These are phyloP conservation scores for Aotearoamyces nothofagi DNA, from an alignment of 2,329 filamentous ascomycete genomes.

Conservation along the genomic window DNA sequence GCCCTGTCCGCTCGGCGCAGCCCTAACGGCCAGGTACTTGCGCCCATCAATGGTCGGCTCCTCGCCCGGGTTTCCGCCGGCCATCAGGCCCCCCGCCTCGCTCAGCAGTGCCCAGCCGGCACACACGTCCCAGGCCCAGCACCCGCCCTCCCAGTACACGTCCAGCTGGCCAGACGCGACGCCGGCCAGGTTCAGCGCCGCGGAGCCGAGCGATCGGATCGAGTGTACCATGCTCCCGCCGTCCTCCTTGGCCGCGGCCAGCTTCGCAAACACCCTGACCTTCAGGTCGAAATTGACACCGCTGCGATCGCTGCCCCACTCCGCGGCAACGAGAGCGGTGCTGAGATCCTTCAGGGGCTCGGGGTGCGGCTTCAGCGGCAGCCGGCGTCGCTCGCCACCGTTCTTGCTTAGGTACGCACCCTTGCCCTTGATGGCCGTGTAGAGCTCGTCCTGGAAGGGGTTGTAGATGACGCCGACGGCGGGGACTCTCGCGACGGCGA, in stretches of 20 bases:
- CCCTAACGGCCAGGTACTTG: conserved; percentile 47
- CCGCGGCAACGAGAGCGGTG: conserved; percentile 49
- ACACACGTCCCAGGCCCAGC: conserved; percentile 77
- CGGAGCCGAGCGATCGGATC: conserved; percentile 54
- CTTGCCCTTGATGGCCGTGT: conserved; percentile 50
- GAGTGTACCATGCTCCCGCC: conserved; percentile 67
- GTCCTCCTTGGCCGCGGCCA: conserved; percentile 39
- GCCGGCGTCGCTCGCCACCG: conserved; percentile 21
- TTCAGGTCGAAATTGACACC: conserved; percentile 61
- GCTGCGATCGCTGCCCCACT: conserved; percentile 57
- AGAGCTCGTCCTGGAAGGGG: conserved; percentile 56
- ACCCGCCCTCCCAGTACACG: conserved; percentile 70
- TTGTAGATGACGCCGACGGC: conserved; percentile 67
- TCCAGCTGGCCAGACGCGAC: conserved; percentile 60
- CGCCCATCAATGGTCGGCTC: conserved; percentile 40
- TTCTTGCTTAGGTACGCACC: conserved; percentile 40
- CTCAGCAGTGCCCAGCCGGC: conserved; percentile 64
- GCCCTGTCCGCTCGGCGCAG: conserved; percentile 41
- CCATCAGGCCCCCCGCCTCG: conserved; percentile 62
- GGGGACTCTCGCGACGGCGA: conserved; percentile 46
- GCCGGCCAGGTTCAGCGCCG: conserved; percentile 59
- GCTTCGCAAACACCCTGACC: conserved; percentile 45
- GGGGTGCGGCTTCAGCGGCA: conserved; percentile 32
- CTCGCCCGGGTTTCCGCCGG: conserved; percentile 55
- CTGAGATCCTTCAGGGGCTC: conserved; percentile 44